Percentiles rank a stretch among this genome's conserved stretches.
Conservation (phyloP, 371 early-diverging fungal species). For the Mucor velutinosus region DNA sequence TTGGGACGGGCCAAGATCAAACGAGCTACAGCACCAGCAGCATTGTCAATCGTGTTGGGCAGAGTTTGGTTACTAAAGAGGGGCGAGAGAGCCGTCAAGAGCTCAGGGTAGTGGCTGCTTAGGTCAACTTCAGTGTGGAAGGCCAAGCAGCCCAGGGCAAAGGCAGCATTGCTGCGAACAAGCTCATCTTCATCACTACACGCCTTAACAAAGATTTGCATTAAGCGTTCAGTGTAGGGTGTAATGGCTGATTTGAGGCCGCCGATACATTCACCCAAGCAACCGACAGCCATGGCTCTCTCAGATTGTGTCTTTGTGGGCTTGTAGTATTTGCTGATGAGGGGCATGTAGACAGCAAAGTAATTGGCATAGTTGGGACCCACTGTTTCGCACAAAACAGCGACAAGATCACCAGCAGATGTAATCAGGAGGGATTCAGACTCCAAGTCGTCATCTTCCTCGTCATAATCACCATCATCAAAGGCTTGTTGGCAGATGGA, state of each 20-base stretch:
- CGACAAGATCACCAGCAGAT: constrained; percentile 81
- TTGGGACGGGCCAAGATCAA: constrained; percentile 62
- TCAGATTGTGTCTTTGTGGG: constrained; percentile 66
- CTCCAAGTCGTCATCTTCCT: constrained; percentile 82
- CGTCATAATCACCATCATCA: constrained; percentile 64
- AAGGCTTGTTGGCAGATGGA: constrained; percentile 78
- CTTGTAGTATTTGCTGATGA: constrained; percentile 77
- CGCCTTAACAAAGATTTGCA: constrained; percentile 66
- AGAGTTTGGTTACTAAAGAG: constrained; percentile 64
- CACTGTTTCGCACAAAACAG: constrained; percentile 71
- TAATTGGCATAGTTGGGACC: constrained; percentile 72
- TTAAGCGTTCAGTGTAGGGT: constrained; percentile 68
- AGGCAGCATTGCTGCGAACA: constrained; percentile 86
- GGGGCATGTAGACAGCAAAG: constrained; percentile 73
- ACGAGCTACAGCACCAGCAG: constrained; percentile 49
- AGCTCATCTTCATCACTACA: constrained; percentile 75
- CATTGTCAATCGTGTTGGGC: constrained; percentile 81
- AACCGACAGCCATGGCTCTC: constrained; percentile 87
- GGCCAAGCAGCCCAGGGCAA: constrained; percentile 76
- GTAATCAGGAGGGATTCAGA: constrained; percentile 78
- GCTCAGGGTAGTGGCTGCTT: constrained; percentile 61
- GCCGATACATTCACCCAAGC: constrained; percentile 76
- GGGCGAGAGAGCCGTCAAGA: constrained; percentile 73
- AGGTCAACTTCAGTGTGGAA: constrained; percentile 69
- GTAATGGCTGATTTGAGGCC: constrained; percentile 72